Evolutionary conservation across 169 alveolate genomes (phyloP).

Genomic region (Cystoisospora suis): DNA sequence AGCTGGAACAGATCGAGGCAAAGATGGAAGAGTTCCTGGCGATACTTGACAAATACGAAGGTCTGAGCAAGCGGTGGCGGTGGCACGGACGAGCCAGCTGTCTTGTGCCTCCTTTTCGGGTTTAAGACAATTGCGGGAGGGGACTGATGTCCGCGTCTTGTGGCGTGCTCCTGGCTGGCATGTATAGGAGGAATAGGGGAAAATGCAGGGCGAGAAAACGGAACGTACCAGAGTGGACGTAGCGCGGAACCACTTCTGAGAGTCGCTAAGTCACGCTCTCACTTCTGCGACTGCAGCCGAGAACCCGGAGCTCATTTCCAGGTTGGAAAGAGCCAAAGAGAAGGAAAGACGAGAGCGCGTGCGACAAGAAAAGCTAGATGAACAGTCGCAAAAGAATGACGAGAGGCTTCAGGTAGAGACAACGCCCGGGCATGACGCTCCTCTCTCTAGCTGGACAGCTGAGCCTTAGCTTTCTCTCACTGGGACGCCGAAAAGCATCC

Average conservation of each 20-base stretch:
- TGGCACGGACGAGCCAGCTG: neutral
- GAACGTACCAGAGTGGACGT: neutral
- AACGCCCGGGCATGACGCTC: too few relatives aligned
- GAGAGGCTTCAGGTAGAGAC: constrained; percentile 63
- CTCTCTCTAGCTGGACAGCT: too few relatives aligned
- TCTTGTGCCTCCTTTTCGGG: neutral
- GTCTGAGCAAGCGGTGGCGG: neutral
- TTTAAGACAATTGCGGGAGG: too few relatives aligned
- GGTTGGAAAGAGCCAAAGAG: constrained; percentile 60
- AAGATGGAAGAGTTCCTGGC: constrained; percentile 59
- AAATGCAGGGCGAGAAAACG: too few relatives aligned
- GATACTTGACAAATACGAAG: constrained; percentile 52
- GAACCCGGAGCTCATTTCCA: constrained; percentile 55
- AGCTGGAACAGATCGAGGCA: constrained; percentile 61
- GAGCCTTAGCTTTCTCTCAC: too few relatives aligned
- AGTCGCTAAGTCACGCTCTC: neutral
- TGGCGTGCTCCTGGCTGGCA: too few relatives aligned
- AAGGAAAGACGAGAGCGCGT: constrained; percentile 63
- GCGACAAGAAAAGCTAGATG: constrained; percentile 61
- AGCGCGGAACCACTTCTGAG: neutral
- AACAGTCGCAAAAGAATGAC: constrained; percentile 62
- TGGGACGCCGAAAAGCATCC: too few relatives aligned
- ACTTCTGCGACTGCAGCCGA: constrained; percentile 43
- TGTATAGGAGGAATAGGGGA: too few relatives aligned
- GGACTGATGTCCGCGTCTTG: too few relatives aligned